These are phyloP conservation scores for Fusarium sp. DNA, from an alignment of 2,329 filamentous ascomycete species.

Conservation along the genomic window DNA sequence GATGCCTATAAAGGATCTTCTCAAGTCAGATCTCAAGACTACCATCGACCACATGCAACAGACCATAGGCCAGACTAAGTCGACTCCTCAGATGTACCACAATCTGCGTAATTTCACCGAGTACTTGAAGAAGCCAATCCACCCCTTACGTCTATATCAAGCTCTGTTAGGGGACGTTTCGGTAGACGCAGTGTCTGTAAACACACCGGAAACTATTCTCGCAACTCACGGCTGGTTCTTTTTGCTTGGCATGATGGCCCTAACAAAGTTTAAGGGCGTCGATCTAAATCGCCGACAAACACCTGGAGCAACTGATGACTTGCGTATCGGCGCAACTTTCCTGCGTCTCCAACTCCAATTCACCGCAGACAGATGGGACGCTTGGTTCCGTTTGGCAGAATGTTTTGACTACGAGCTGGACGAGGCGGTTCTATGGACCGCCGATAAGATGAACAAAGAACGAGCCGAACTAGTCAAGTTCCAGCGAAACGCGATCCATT, in stretches of 20 bases:
- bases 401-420: constrained; percentile 90
- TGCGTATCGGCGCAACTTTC: constrained; percentile 84
- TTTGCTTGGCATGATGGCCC: constrained; percentile 85
- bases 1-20: constrained; percentile 89
- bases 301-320: constrained; percentile 83
- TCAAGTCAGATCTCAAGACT: constrained; percentile 89
- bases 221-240: constrained; percentile 93
- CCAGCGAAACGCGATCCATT: constrained; percentile 86
- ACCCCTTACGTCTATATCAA: constrained; percentile 82
- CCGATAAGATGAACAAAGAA: constrained; percentile 91
- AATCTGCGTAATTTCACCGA: constrained; percentile 87
- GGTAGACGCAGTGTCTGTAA: constrained; percentile 78
- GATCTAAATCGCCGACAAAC: constrained; percentile 80
- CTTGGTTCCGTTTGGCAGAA: constrained; percentile 89
- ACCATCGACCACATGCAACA: constrained; percentile 95
- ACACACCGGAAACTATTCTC: constrained; percentile 75
- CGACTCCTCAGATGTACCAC: constrained; percentile 83
- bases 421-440: constrained; percentile 87
- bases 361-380: constrained; percentile 85
- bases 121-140: constrained; percentile 85
- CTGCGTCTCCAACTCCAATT: constrained; percentile 86
- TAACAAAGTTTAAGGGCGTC: constrained; percentile 83
- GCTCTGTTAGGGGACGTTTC: constrained; percentile 83
- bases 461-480: constrained; percentile 78
- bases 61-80: constrained; percentile 82